Conservation (phyloP, 805 yeast genomes). For the Sungouiozyma intestinalis region DNA sequence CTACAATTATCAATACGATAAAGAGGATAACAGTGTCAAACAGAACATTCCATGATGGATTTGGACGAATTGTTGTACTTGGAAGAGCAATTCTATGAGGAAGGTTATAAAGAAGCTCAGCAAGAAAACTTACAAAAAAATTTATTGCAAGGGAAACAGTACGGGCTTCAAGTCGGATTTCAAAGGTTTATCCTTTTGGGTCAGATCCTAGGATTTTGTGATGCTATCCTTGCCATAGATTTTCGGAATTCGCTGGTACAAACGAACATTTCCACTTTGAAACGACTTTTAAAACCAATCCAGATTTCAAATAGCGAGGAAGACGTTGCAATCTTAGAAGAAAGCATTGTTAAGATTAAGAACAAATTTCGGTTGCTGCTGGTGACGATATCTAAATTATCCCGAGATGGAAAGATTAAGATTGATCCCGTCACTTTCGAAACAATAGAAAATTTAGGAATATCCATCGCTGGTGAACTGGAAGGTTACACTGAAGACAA, state of each 20-base stretch:
- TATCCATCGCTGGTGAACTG: constrained; percentile 22
- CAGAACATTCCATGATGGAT: constrained; percentile 26
- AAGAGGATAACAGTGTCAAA: too few species aligned
- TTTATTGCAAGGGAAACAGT: constrained; percentile 66
- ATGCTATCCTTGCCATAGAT: constrained; percentile 29
- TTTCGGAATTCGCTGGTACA: constrained; percentile 10
- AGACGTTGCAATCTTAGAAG: constrained; percentile 48
- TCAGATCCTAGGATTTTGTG: constrained; percentile 44
- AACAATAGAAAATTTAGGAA: constrained; percentile 27
- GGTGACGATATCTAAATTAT: constrained; percentile 21
- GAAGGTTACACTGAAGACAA: constrained; percentile 24
- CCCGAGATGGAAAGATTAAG: constrained; percentile 9
- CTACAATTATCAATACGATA: too few species aligned
- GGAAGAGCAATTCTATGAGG: constrained; percentile 48
- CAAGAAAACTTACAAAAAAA: constrained; percentile 50
- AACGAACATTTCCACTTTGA: constrained; percentile 16
- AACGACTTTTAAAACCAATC: constrained; percentile 22
- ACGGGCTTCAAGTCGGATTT: constrained; percentile 71
- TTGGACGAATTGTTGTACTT: constrained; percentile 47
- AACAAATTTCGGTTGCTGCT: constrained; percentile 51
- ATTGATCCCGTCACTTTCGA: constrained; percentile 24
- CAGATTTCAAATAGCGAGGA: constrained; percentile 40
- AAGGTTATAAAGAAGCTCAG: constrained; percentile 67
- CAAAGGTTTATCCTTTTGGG: constrained; percentile 66
- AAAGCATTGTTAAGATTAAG: constrained; percentile 40